Base-by-base conservation (phyloP, 352 stramenopile species). In the Phytopythium sindhum region DNA sequence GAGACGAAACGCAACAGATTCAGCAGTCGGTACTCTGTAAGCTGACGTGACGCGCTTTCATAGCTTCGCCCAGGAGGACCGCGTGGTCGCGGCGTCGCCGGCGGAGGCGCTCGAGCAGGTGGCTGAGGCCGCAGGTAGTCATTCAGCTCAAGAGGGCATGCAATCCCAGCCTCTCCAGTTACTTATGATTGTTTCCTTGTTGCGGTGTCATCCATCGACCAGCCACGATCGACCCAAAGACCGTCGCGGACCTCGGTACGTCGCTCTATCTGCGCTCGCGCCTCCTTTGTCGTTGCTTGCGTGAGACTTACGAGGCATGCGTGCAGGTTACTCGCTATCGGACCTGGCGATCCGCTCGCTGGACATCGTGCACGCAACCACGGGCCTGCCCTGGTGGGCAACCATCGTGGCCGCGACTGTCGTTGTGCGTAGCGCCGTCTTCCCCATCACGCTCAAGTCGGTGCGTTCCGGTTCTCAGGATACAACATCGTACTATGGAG, bases 371-470 rank as follows among this genome's bases (percentile, higher is more conserved):
- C 89, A 97, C 63, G 57, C 72, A 28, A 91, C 84, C 19, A 92
- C 88, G 23, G 86, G 84, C n/a, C 63, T 96, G 44, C 86, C 86
- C 26, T 96, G 88, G 89, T 96, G 88, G 89, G 84, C 81, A 21
- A 96, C 89, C 4, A 89, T 97, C 63, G 77, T 93, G 19, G 84
- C 77, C 17, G 91, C 85, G 44, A 96, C 87, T n/a, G 67, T 96
- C 64, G 72, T 74, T 21, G 81, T 92, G 44, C 86, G 89, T 53
- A 83, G 75, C 23, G 72, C 66, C 28, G 84, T 95, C 59, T 80
- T 96, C 47, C 88, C 88, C 15, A 72, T 96, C 61, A 90, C 81
- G 24, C 63, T 95, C 70, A 76, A 88, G 69, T 91, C 83, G 76
- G 83, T 95, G 71, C 37, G 82, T 66, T n/a, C 23, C n/a, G n/a